Base-by-base conservation (phyloP, 148 eudicot species). In the Nepenthes mirabilis region DNA sequence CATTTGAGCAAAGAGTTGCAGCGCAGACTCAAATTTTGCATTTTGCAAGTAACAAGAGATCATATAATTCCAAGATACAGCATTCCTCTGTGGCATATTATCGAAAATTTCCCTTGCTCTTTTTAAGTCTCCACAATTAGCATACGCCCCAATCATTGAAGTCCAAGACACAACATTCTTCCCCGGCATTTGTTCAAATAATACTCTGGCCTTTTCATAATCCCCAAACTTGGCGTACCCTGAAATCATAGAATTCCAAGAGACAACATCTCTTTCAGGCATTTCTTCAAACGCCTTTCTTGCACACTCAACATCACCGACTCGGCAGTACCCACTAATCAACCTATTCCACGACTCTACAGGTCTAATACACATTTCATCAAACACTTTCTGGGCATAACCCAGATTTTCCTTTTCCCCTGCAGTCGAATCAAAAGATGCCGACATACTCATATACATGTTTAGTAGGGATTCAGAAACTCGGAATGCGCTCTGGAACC, bases 111-210 rank as follows among this genome's bases (percentile, higher is more conserved):
- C 55, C 56, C 66, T 58, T 1, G 79, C 79, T 6, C 53, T 60
- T 58, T 56, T 43, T 14, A 71, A 35, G 49, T 75, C 69, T 33
- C 79, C 75, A 3, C 12, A 34, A 50, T 3, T 60, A 8, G 68
- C 75, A 64, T 62, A 64, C 6, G 68, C 71, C 37, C 65, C 56
- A 52, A 75, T 51, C 65, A 71, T 75, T 2, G 63, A 51, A 12
- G 79, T 75, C 79, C 75, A 70, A 32, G 79, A 58, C 6, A 75
- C 60, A 4, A 75, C 79, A 60, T 71, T 70, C 75, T 60, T 70
- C 6, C 58, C 68, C 3, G 79, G 75, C 79, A 67, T 67, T 3
- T 6, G 33, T 33, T 63, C 69, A 64, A 75, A 75, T 51, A 66
- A 53, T 36, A 58, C 47, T 43, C 55, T 62, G 2, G 79, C 79